phyloP scores from a whole-genome alignment of 139 green algal species.

The Pedinophyceae sp. region DNA sequence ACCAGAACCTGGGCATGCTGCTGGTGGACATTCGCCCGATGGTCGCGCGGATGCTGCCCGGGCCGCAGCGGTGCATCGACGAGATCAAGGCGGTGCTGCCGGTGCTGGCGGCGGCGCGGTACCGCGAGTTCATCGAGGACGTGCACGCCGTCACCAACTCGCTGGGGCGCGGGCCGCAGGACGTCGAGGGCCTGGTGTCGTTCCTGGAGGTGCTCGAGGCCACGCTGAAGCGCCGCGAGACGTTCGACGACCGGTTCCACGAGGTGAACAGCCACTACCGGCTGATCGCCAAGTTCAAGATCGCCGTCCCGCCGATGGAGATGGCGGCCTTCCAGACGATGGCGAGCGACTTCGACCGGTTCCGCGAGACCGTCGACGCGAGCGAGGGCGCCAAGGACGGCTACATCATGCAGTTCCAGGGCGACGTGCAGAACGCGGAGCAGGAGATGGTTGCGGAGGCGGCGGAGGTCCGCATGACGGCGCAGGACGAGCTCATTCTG shows the following conservation, averaged over 20 bases:
- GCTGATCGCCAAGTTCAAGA: constrained; percentile 51
- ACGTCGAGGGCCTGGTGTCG: constrained; percentile 56
- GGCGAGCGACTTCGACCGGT: constrained; percentile 32
- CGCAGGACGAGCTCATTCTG: constrained; percentile 60
- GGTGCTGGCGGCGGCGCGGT: constrained; percentile 27
- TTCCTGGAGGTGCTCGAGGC: constrained; percentile 32
- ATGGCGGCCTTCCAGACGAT: constrained; percentile 51
- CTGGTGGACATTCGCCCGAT: constrained; percentile 19
- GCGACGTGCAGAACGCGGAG: constrained; percentile 36
- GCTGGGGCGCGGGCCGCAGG: constrained; percentile 21
- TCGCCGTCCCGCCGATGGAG: constrained; percentile 46
- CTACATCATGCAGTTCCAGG: constrained; percentile 40
- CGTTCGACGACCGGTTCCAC: constrained; percentile 21
- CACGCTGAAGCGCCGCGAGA: constrained; percentile 8
- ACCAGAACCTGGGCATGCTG: constrained; percentile 22
- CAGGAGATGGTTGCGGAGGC: constrained; percentile 32
- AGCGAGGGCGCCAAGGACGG: constrained; percentile 43
- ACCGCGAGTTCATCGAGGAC: constrained; percentile 42
- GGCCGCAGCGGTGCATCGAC: constrained; percentile 21
- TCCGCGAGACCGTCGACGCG: constrained; percentile 47
- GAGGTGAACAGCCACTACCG: constrained; percentile 44
- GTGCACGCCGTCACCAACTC: constrained; percentile 29
- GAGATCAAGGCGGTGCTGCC: constrained; percentile 25
- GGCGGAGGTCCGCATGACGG: constrained; percentile 25
- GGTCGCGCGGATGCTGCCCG: constrained; percentile 22